Percentiles rank a stretch among this genome's conserved stretches.
Evolutionary conservation across 2,329 filamentous ascomycete species (phyloP).

Genomic region (Byssoonygena ceratinophila): DNA sequence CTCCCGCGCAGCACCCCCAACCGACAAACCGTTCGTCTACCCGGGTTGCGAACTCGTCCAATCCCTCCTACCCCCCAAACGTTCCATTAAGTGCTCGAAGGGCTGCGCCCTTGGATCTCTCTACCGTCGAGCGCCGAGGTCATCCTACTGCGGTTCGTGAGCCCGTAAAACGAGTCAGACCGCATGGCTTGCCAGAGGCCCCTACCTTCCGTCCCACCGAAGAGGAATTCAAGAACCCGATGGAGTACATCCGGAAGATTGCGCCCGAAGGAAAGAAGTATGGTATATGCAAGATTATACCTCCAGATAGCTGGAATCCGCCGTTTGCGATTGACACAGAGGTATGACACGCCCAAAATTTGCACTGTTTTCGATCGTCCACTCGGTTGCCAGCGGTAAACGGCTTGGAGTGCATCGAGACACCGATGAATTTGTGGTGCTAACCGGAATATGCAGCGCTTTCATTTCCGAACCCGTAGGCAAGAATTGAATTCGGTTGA

Average conservation of each 20-base stretch:
- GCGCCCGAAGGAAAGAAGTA: conserved; percentile 73
- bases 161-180: conserved; percentile 63
- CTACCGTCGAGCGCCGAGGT: conserved; percentile 82
- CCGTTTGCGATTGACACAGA: conserved; percentile 94
- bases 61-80: conserved; percentile 38
- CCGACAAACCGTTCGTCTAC: conserved; percentile 27
- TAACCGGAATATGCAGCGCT: conserved; percentile 51
- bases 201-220: conserved; percentile 82
- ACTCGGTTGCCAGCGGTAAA: background rate
- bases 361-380: background rate
- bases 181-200: conserved; percentile 77
- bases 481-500: conserved; percentile 97
- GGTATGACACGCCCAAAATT: conserved; percentile 45
- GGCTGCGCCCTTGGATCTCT: conserved; percentile 64
- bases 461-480: conserved; percentile 91
- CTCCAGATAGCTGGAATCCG: conserved; percentile 87
- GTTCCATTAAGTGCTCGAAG: conserved; percentile 55
- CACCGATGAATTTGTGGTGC: background rate
- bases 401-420: background rate
- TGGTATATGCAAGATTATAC: conserved; percentile 91
- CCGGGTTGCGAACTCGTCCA: conserved; percentile 32
- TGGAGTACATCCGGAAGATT: conserved; percentile 90
- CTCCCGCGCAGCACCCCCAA: conserved; percentile 21
- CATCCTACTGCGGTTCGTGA: conserved; percentile 68
- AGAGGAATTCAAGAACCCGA: conserved; percentile 89